These are phyloP conservation scores for Mortierella sp. DNA, from an alignment of 371 early-diverging fungal species.

Conservation along the genomic window DNA sequence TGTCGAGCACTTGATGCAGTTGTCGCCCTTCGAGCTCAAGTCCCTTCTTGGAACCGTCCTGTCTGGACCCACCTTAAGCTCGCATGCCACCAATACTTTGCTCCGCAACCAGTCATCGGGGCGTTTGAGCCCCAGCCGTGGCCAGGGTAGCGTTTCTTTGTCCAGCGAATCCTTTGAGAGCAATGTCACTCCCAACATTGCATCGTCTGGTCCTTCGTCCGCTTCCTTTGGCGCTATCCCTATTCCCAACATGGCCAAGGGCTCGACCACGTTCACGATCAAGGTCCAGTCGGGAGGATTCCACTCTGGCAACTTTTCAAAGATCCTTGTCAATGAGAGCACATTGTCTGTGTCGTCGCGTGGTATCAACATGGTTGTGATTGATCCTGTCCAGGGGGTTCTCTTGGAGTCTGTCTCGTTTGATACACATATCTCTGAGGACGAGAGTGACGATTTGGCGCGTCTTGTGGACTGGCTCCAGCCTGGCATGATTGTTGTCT, in stretches of 20 bases:
- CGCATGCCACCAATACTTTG: constrained; percentile 61
- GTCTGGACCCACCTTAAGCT: constrained; percentile 73
- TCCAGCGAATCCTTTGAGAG: constrained; percentile 7
- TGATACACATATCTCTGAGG: constrained; percentile 81
- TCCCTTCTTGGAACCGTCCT: constrained; percentile 83
- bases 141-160: constrained; percentile 10
- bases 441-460: constrained; percentile 81
- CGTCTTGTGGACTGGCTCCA: constrained; percentile 75
- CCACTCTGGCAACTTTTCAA: constrained; percentile 81
- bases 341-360: constrained; percentile 72
- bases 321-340: constrained; percentile 77
- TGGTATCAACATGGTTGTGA: constrained; percentile 83
- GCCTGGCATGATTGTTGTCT: constrained; percentile 75
- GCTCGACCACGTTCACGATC: constrained; percentile 48
- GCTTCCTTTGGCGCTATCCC: constrained; percentile 33
- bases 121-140: constrained; percentile 58
- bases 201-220: constrained; percentile 35
- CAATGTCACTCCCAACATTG: constrained; percentile 25
- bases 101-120: constrained; percentile 67
- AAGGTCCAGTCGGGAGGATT: constrained; percentile 84
- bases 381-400: constrained; percentile 76
- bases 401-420: constrained; percentile 79
- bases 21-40: constrained; percentile 88
- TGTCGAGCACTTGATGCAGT: constrained; percentile 84
- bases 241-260: constrained; percentile 43